Conservation (phyloP, 129 eudicot species). For the Mikania micrantha region DNA sequence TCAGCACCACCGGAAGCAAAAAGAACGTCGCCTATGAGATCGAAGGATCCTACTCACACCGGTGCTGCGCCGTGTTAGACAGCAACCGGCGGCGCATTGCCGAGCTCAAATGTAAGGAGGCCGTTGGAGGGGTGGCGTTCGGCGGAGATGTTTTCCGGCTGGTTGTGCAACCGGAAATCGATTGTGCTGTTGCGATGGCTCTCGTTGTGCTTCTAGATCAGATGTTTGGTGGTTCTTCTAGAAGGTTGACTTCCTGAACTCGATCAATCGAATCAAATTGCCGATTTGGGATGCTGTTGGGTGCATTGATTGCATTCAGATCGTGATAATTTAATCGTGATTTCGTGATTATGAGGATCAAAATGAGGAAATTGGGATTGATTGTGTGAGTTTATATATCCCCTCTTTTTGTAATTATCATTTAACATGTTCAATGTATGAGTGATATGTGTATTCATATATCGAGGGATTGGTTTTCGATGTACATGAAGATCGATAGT, state of each 20-base stretch:
- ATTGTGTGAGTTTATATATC: conserved; percentile 9
- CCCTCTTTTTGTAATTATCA: conserved; percentile 4
- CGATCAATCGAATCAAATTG: neutral
- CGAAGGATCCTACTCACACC: conserved; percentile 52
- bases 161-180: conserved; percentile 42
- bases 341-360: neutral
- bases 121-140: conserved; percentile 43
- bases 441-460: neutral
- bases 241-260: neutral
- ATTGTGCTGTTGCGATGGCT: conserved; percentile 51
- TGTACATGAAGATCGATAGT: conserved; percentile 49
- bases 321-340: neutral
- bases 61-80: conserved; percentile 44
- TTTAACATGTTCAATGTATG: conserved; percentile 7
- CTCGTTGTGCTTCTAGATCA: conserved; percentile 61
- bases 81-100: conserved; percentile 46
- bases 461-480: conserved; percentile 30
- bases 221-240: conserved; percentile 47
- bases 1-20: conserved; percentile 21
- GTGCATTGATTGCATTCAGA: conserved; percentile 9
- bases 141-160: conserved; percentile 59
- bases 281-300: neutral
- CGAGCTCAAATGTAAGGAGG: conserved; percentile 61
- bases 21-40: conserved; percentile 36
- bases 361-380: neutral